Percentiles rank a stretch among this genome's conserved stretches.
Evolutionary conservation across 2,329 filamentous ascomycete genomes (phyloP).

Genomic region (Aspergillus felis): DNA sequence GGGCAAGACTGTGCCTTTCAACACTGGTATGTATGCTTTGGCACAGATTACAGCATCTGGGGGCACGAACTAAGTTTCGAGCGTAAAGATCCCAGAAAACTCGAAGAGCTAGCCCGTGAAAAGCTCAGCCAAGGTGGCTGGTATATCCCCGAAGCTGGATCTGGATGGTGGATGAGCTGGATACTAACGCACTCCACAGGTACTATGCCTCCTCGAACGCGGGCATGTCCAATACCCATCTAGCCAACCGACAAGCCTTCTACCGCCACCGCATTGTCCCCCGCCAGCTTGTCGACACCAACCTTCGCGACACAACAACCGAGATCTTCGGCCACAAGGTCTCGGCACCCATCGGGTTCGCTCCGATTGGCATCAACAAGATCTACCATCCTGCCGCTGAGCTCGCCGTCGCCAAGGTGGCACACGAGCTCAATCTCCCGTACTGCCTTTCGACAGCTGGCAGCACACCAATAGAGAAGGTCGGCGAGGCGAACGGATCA

Average conservation of each 20-base stretch:
- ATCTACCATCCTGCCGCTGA: conserved; percentile 61
- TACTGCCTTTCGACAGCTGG: conserved; percentile 60
- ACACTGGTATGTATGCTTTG: conserved; percentile 40
- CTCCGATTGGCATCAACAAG: conserved; percentile 62
- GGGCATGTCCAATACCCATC: conserved; percentile 42
- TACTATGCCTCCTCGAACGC: conserved; percentile 37
- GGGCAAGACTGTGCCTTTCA: conserved; percentile 49
- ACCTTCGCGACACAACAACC: conserved; percentile 54
- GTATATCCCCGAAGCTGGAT: conserved; percentile 19
- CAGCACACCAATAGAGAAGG: conserved; percentile 54
- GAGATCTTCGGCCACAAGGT: conserved; percentile 59
- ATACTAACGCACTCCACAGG: conserved; percentile 11
- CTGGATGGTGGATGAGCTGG: not conserved
- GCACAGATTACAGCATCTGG: not conserved
- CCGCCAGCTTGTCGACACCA: conserved; percentile 59
- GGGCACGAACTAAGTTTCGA: not conserved
- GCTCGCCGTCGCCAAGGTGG: conserved; percentile 56
- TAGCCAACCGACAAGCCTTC: conserved; percentile 61
- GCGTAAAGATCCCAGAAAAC: conserved; percentile 47
- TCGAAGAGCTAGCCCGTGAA: conserved; percentile 56
- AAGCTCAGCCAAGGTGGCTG: conserved; percentile 57
- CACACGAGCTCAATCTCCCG: conserved; percentile 55
- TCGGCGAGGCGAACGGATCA: conserved; percentile 53
- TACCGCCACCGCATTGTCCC: conserved; percentile 61
- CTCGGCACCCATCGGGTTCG: conserved; percentile 60